A percentile compares a stretch with the other conserved stretches of the same genome.
Evolutionary conservation across 768 basidiomycete species (phyloP).

Genomic region (Leccinum barrowsii): DNA sequence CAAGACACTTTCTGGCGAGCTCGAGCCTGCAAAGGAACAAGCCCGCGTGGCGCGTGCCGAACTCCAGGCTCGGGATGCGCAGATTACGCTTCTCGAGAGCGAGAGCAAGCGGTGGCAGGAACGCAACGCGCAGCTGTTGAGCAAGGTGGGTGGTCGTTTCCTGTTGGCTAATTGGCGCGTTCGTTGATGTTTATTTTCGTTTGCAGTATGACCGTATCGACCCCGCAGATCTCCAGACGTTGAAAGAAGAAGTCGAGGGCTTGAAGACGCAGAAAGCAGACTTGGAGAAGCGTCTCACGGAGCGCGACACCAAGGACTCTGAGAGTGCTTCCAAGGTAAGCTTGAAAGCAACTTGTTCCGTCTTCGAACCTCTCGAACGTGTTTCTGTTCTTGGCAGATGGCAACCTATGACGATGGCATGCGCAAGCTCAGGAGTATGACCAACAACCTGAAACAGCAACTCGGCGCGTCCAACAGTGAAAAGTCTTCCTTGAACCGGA

Average conservation of each 20-base stretch:
- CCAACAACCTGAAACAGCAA: conserved; percentile 24
- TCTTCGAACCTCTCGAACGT: not conserved
- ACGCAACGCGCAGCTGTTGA: conserved; percentile 74
- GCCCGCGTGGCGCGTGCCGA: conserved; percentile 66
- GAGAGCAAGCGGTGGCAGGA: conserved; percentile 84
- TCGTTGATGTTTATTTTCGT: not conserved
- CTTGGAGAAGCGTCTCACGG: conserved; percentile 26
- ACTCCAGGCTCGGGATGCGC: conserved; percentile 62
- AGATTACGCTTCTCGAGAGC: conserved; percentile 66
- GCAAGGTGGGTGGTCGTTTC: conserved; percentile 53
- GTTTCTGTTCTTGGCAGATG: conserved; percentile 28
- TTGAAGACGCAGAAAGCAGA: conserved; percentile 45
- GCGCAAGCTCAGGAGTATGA: conserved; percentile 32
- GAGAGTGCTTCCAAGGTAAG: conserved; percentile 33
- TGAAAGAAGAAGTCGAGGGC: conserved; percentile 67
- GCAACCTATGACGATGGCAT: conserved; percentile 42
- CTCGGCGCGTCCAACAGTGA: conserved; percentile 25
- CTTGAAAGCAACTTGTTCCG: not conserved
- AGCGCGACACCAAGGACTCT: conserved; percentile 31
- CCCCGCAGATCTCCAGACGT: conserved; percentile 74
- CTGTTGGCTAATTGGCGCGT: accelerated
- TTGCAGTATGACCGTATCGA: conserved; percentile 82
- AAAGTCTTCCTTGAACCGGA: conserved; percentile 28
- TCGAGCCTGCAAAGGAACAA: conserved; percentile 75
- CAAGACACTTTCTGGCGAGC: conserved; percentile 51